Evolutionary conservation across 129 eudicot genomes (phyloP).

Genomic region (Centrapalus pauciflorus): DNA sequence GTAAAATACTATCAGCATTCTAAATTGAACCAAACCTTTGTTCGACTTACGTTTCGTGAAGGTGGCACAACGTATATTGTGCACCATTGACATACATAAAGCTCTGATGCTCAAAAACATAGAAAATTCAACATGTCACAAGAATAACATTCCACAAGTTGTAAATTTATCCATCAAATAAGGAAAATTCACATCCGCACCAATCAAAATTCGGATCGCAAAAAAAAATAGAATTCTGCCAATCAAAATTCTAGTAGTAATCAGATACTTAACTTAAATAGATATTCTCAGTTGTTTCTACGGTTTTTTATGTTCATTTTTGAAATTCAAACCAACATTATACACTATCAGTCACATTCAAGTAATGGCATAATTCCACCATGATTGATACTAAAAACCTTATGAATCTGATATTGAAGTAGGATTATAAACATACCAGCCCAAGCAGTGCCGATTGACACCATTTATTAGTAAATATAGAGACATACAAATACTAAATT

Average conservation of each 20-base stretch:
- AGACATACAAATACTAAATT: too few species aligned
- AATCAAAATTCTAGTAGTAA: conserved; percentile 4
- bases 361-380: neutral
- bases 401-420: neutral
- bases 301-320: neutral
- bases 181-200: neutral
- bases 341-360: neutral
- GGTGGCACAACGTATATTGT: conserved; percentile 81
- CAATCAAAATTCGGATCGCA: neutral
- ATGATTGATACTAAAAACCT: neutral
- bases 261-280: neutral
- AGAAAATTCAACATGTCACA: neutral
- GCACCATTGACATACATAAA: conserved; percentile 20
- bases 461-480: too few species aligned
- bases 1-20: conserved; percentile 56
- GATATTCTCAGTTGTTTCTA: too few species aligned
- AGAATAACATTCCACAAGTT: neutral
- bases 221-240: neutral
- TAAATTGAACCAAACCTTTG: conserved; percentile 78
- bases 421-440: conserved; percentile 47
- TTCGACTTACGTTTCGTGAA: conserved; percentile 74
- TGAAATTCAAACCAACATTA: neutral
- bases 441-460: conserved; percentile 89
- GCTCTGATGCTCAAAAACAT: neutral
- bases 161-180: neutral